These are phyloP conservation scores for Fraxinus latifolia DNA, from an alignment of 305 asterid species.

Conservation along the genomic window DNA sequence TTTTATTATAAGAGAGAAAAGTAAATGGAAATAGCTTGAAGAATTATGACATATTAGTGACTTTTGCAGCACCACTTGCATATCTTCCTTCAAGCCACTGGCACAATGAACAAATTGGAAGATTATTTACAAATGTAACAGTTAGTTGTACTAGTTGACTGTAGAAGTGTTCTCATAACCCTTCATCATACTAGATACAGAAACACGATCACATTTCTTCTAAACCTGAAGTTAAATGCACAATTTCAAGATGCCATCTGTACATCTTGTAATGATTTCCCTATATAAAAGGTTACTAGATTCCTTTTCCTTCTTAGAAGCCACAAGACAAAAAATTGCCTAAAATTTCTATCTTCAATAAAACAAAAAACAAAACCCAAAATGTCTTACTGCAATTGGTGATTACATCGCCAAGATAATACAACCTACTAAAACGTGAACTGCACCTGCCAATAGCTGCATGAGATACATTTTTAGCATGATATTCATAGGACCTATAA, in stretches of 20 bases:
- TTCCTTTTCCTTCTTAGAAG: not conserved
- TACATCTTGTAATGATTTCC: not conserved
- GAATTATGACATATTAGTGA: not conserved
- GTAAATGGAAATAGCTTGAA: not conserved
- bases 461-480: not conserved
- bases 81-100: not conserved
- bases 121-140: not conserved
- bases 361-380: not conserved
- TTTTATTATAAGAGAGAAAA: not conserved
- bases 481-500: not conserved
- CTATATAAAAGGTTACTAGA: not conserved
- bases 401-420: not conserved
- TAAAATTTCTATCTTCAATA: not conserved
- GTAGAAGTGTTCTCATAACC: not conserved
- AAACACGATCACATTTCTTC: not conserved
- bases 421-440: not conserved
- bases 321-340: not conserved
- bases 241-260: not conserved
- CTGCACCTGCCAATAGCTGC: not conserved
- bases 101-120: not conserved
- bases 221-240: not conserved
- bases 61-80: not conserved
- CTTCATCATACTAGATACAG: not conserved
- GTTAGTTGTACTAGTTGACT: not conserved
- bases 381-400: not conserved